Percentiles rank a stretch among this genome's conserved stretches.
Conservation (phyloP, 208 protist genomes). For the Naegleria gruberi region DNA sequence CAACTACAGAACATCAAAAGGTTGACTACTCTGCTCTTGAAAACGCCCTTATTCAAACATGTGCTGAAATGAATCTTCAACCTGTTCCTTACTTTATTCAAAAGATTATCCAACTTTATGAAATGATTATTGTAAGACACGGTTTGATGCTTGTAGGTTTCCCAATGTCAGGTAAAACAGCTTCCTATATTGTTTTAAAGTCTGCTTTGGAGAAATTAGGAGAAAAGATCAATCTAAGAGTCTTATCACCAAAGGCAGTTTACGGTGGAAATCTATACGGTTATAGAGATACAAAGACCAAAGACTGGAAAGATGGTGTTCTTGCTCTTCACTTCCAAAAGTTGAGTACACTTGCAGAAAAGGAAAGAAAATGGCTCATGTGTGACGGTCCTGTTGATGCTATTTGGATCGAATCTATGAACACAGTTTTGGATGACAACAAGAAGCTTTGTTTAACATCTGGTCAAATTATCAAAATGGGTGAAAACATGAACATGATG, state of each 20-base stretch:
- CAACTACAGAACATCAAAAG: slow-evolving; percentile 64
- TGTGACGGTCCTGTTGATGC: slow-evolving; percentile 95
- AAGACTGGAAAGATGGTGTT: slow-evolving; percentile 93
- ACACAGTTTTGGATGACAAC: slow-evolving; percentile 97
- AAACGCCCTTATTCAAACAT: slow-evolving; percentile 55
- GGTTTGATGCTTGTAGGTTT: slow-evolving; percentile 94
- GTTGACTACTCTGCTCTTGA: slow-evolving; percentile 77
- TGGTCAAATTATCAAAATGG: slow-evolving; percentile 93
- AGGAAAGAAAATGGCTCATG: slow-evolving; percentile 84
- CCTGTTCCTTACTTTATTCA: slow-evolving; percentile 73
- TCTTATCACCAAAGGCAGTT: slow-evolving; percentile 88
- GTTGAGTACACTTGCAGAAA: slow-evolving; percentile 62
- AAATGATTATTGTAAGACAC: slow-evolving; percentile 93
- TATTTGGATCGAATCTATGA: slow-evolving; percentile 99
- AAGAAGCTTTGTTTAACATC: slow-evolving; percentile 94
- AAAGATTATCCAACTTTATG: slow-evolving; percentile 82
- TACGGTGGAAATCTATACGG: slow-evolving; percentile 90
- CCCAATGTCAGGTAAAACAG: slow-evolving; percentile 82
- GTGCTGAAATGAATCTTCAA: slow-evolving; percentile 61
- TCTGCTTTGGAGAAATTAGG: slow-evolving; percentile 68
- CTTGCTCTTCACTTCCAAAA: slow-evolving; percentile 82
- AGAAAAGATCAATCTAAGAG: slow-evolving; percentile 63
- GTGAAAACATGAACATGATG: slow-evolving; percentile 85
- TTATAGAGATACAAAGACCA: slow-evolving; percentile 78
- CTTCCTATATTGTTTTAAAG: slow-evolving; percentile 67